Evolutionary conservation across 2,329 filamentous ascomycete genomes (phyloP).

Genomic region (Didymella glomerata): DNA sequence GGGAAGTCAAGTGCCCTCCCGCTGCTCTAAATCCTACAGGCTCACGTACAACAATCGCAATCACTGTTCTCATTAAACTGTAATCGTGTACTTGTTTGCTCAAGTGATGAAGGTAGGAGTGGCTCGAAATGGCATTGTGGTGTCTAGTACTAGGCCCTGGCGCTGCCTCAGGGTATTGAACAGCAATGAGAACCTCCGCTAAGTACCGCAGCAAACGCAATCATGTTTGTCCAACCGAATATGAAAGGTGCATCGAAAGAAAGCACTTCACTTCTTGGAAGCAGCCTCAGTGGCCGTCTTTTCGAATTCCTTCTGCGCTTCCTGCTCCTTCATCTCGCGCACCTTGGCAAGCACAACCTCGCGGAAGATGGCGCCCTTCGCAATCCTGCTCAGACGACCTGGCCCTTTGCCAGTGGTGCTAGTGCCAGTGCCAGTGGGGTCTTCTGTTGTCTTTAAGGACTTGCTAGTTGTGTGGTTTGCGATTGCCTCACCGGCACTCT

Average conservation of each 20-base stretch:
- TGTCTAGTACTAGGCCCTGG: conserved; percentile 31
- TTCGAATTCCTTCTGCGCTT: conserved; percentile 75
- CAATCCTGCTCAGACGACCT: conserved; percentile 64
- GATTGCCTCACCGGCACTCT: conserved; percentile 61
- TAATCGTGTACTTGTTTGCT: not conserved
- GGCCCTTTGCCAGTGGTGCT: conserved; percentile 52
- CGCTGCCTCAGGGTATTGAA: conserved; percentile 42
- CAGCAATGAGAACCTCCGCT: conserved; percentile 32
- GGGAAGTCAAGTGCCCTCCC: not conserved
- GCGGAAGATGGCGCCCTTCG: conserved; percentile 81
- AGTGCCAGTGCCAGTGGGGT: conserved; percentile 15
- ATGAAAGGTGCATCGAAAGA: conserved; percentile 17
- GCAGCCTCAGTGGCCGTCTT: conserved; percentile 59
- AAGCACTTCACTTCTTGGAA: conserved; percentile 29
- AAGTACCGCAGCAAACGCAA: conserved; percentile 35
- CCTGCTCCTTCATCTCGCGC: conserved; percentile 86
- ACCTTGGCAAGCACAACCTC: conserved; percentile 96
- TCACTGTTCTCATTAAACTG: not conserved
- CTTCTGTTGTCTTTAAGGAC: conserved; percentile 25
- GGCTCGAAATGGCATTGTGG: conserved; percentile 20
- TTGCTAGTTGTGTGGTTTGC: conserved; percentile 44
- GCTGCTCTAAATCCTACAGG: not conserved
- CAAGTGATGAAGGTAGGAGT: not conserved
- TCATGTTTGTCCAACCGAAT: conserved; percentile 22
- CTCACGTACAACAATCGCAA: not conserved